These are phyloP conservation scores for Leccinum disarticulatum DNA, from an alignment of 768 basidiomycete genomes.

Conservation along the genomic window DNA sequence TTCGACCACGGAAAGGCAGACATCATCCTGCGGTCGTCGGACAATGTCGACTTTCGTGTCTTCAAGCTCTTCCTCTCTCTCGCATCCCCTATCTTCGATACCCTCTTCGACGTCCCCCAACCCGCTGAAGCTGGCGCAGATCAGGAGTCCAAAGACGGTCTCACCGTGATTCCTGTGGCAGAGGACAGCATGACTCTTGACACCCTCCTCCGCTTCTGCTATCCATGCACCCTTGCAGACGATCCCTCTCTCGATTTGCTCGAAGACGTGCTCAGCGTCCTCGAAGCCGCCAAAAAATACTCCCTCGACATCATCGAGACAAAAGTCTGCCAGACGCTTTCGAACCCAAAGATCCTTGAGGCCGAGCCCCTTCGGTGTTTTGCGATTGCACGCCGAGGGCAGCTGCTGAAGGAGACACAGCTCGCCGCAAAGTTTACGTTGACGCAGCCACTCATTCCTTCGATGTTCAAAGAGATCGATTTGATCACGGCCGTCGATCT, in stretches of 20 bases:
- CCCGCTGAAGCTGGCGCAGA: background rate
- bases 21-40: background rate
- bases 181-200: slow-evolving; percentile 19
- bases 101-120: background rate
- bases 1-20: background rate
- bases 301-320: slow-evolving; percentile 12
- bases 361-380: background rate
- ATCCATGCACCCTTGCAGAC: slow-evolving; percentile 21
- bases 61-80: background rate
- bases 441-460: background rate
- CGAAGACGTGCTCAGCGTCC: slow-evolving; percentile 3
- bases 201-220: slow-evolving; percentile 29
- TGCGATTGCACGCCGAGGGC: background rate
- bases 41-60: background rate
- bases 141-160: background rate
- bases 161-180: background rate
- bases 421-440: background rate
- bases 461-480: background rate
- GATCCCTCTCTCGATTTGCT: slow-evolving; percentile 6
- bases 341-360: background rate
- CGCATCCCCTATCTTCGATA: background rate
- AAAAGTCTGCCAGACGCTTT: background rate
- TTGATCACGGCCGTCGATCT: background rate
- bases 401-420: background rate
- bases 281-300: slow-evolving; percentile 19